Conservation (phyloP, 2,329 filamentous ascomycete species). For the Penicillium sp. region DNA sequence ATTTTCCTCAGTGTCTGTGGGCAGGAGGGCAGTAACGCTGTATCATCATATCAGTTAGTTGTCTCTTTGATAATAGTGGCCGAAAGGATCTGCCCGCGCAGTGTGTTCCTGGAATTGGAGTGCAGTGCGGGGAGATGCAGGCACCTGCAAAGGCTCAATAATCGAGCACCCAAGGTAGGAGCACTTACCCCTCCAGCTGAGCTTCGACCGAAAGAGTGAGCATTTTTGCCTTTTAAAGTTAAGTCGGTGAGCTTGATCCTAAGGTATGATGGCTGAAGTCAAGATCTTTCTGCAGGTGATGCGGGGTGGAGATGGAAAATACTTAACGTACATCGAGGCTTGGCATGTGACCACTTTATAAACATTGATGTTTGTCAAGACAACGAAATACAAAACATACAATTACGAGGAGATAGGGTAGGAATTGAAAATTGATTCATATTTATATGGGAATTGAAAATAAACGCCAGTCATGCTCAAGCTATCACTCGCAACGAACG, state of each 20-base stretch:
- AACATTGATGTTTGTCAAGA: neutral
- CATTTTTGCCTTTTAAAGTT: slow-evolving; percentile 29
- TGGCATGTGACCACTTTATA: slow-evolving; percentile 22
- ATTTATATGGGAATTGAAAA: slow-evolving; percentile 18
- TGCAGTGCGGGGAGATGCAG: slow-evolving; percentile 13
- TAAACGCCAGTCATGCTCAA: slow-evolving; percentile 32
- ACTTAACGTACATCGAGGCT: slow-evolving; percentile 18
- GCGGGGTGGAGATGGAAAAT: slow-evolving; percentile 28
- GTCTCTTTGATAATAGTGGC: neutral
- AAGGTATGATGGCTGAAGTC: slow-evolving; percentile 5
- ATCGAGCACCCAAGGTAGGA: neutral
- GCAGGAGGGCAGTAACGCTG: slow-evolving; percentile 87
- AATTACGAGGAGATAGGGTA: neutral
- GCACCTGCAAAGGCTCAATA: neutral
- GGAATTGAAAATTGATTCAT: slow-evolving; percentile 17
- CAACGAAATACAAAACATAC: neutral
- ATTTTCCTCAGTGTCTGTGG: slow-evolving; percentile 73
- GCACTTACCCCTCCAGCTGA: slow-evolving; percentile 39
- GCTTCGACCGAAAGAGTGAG: slow-evolving; percentile 41
- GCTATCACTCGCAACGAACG: slow-evolving; percentile 19
- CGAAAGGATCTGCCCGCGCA: neutral
- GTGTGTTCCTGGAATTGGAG: neutral
- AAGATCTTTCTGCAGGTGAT: slow-evolving; percentile 16
- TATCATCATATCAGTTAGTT: slow-evolving; percentile 12
- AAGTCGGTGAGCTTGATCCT: slow-evolving; percentile 6